Conservation (phyloP, 2,329 filamentous ascomycete species). For the Fusarium papillatum region DNA sequence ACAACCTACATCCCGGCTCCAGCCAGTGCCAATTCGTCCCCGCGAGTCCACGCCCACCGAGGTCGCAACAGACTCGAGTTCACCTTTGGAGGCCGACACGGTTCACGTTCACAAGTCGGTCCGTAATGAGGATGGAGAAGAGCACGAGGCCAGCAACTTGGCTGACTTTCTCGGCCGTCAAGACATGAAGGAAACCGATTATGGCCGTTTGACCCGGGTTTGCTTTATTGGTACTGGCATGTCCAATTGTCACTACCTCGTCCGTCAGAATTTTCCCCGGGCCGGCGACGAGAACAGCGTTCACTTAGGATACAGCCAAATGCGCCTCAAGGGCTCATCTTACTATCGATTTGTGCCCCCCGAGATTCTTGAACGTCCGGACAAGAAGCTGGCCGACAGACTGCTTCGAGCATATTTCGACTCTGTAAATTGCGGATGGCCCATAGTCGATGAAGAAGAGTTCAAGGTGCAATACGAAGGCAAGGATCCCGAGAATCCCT, state of each 20-base stretch:
- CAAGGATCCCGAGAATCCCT: conserved; percentile 56
- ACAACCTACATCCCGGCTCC: conserved; percentile 41
- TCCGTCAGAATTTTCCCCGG: conserved; percentile 54
- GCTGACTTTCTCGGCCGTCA: conserved; percentile 65
- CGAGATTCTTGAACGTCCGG: conserved; percentile 63
- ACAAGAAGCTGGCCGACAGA: conserved; percentile 60
- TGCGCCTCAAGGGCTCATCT: conserved; percentile 45
- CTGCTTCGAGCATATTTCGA: conserved; percentile 64
- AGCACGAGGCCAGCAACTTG: conserved; percentile 57
- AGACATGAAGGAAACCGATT: conserved; percentile 58
- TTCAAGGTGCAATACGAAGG: conserved; percentile 65
- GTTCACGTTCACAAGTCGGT: background rate
- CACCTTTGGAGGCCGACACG: background rate
- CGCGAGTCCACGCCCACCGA: background rate
- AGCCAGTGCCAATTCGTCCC: conserved; percentile 34
- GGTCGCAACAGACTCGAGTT: conserved; percentile 10
- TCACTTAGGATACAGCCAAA: background rate
- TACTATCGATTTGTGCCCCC: conserved; percentile 53
- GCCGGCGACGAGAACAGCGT: background rate
- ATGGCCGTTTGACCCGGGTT: conserved; percentile 60
- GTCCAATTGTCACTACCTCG: conserved; percentile 68
- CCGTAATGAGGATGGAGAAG: conserved; percentile 51
- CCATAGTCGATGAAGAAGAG: conserved; percentile 63
- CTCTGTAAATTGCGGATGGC: conserved; percentile 64
- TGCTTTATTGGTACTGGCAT: conserved; percentile 69